Conservation (phyloP, 192 early-diverging fungal species). For the Podila epicladia region DNA sequence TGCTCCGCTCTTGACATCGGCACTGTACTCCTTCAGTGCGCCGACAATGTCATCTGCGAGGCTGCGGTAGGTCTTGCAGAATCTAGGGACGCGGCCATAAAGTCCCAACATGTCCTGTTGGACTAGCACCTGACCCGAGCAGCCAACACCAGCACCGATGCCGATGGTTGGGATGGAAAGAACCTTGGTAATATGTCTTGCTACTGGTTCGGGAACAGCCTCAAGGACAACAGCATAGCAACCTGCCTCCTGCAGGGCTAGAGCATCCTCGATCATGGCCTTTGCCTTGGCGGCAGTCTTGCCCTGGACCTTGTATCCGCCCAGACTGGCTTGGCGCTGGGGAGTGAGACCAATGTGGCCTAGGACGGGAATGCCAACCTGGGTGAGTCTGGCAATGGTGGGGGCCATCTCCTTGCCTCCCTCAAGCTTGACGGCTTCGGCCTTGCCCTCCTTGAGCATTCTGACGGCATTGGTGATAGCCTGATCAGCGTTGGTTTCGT, state of each 20-base stretch:
- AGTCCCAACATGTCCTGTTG: conserved; percentile 90
- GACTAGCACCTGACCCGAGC: conserved; percentile 96
- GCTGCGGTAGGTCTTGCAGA: conserved; percentile 89
- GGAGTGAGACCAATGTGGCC: conserved; percentile 97
- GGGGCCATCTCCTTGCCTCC: conserved; percentile 87
- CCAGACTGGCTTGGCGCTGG: conserved; percentile 86
- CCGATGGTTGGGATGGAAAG: conserved; percentile 94
- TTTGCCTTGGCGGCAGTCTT: conserved; percentile 83
- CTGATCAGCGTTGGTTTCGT: conserved; percentile 78
- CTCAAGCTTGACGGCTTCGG: conserved; percentile 97
- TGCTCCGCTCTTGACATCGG: conserved; percentile 76
- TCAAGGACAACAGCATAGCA: conserved; percentile 93
- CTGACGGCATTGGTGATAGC: conserved; percentile 86
- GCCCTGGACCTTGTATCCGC: conserved; percentile 93
- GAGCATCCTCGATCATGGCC: conserved; percentile 83
- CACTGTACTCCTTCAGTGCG: conserved; percentile 76
- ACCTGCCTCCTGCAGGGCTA: conserved; percentile 91
- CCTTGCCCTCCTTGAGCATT: conserved; percentile 88
- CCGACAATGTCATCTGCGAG: conserved; percentile 77
- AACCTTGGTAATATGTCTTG: conserved; percentile 80
- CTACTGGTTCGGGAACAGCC: conserved; percentile 91
- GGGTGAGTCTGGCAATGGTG: conserved; percentile 80
- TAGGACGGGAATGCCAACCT: conserved; percentile 92
- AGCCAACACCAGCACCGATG: conserved; percentile 90
- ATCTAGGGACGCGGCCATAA: conserved; percentile 91